Percentiles rank a stretch among this genome's conserved stretches.
These are phyloP conservation scores for Parmelia sp. DNA, from an alignment of 495 filamentous ascomycete genomes.

Conservation along the genomic window DNA sequence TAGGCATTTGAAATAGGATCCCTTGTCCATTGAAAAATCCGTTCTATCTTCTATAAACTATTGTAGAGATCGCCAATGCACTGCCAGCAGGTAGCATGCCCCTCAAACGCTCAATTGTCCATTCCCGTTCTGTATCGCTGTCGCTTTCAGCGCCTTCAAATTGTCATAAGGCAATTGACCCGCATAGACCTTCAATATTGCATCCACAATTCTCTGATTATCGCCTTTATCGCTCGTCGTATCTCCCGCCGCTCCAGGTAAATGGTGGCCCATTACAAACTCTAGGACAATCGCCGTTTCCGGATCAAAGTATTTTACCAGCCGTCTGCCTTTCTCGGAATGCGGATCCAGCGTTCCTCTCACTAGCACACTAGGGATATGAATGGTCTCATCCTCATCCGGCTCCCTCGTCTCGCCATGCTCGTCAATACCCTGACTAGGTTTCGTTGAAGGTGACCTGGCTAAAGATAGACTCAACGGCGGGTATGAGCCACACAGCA, in stretches of 20 bases:
- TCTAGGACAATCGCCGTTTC: slow-evolving; percentile 22
- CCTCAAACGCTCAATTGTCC: neutral
- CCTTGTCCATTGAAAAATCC: neutral
- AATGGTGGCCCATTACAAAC: slow-evolving; percentile 30
- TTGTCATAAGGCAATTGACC: slow-evolving; percentile 5
- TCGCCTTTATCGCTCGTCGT: slow-evolving; percentile 21
- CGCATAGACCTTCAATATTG: slow-evolving; percentile 26
- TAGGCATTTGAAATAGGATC: too few species aligned
- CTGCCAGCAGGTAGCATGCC: neutral
- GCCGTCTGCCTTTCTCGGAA: slow-evolving; percentile 24
- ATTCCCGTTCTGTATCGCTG: neutral
- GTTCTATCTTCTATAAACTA: slow-evolving; percentile 2
- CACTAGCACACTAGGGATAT: slow-evolving; percentile 31
- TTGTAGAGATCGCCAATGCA: too few species aligned
- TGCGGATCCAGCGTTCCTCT: slow-evolving; percentile 30
- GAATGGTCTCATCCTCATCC: slow-evolving; percentile 21
- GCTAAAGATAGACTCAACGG: slow-evolving; percentile 18
- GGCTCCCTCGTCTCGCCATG: slow-evolving; percentile 19
- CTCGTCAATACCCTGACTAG: slow-evolving; percentile 15
- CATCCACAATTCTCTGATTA: slow-evolving; percentile 25
- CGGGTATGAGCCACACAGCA: slow-evolving; percentile 24
- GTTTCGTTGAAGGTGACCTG: slow-evolving; percentile 3
- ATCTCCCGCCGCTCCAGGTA: slow-evolving; percentile 29
- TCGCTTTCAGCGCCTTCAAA: neutral
- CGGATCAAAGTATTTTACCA: slow-evolving; percentile 27